These are phyloP conservation scores for Solanum bukasovii DNA, from an alignment of 257 asterid species.

Conservation along the genomic window DNA sequence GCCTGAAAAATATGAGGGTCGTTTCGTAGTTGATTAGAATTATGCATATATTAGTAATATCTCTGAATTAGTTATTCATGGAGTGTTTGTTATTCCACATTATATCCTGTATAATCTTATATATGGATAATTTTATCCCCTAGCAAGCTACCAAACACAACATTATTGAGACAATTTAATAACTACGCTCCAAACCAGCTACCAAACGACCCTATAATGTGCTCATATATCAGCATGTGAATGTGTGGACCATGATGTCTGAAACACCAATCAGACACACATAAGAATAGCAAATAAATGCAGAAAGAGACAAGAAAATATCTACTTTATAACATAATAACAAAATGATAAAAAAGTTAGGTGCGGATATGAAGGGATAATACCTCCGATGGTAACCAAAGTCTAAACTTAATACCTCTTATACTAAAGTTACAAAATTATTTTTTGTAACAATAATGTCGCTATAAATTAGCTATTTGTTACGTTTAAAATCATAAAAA, in stretches of 20 bases:
- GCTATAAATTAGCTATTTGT: background rate
- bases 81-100: background rate
- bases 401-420: no score
- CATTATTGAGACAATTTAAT: background rate
- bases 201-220: background rate
- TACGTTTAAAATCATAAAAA: background rate
- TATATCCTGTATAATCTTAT: no score
- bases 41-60: background rate
- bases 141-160: background rate
- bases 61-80: no score
- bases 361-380: background rate
- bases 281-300: background rate
- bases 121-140: background rate
- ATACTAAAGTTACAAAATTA: background rate
- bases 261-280: background rate
- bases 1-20: background rate
- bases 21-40: background rate
- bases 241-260: background rate
- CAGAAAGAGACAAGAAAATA: background rate
- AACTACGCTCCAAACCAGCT: rapidly evolving
- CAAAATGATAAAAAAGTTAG: no score
- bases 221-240: background rate
- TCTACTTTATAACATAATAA: background rate
- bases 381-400: background rate
- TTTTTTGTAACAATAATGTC: background rate